These are phyloP conservation scores for Gossypium schwendimanii DNA, from an alignment of 441 rosid species.

Conservation along the genomic window DNA sequence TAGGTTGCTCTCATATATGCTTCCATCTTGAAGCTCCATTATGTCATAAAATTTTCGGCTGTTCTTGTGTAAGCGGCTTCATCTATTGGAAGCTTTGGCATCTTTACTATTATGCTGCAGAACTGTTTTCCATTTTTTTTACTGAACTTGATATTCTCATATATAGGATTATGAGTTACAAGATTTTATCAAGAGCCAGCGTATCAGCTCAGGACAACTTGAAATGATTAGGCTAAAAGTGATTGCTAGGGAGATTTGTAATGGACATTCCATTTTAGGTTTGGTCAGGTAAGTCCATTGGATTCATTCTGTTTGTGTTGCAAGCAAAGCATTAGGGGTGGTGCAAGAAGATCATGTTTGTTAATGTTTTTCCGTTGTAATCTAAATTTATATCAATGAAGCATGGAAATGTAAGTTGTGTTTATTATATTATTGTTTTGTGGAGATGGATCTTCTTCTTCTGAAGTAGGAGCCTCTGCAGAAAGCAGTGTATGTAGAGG, in stretches of 20 bases:
- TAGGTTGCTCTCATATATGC: background rate
- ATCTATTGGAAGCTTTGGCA: no score
- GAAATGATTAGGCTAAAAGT: constrained; percentile 38
- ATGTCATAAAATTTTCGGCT: no score
- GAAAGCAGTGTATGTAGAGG: no score
- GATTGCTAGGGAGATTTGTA: constrained; percentile 37
- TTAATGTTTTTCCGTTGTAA: no score
- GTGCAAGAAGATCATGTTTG: background rate
- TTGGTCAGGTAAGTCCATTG: constrained; percentile 50
- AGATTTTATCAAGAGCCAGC: constrained; percentile 87
- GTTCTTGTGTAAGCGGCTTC: no score
- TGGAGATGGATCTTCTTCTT: no score
- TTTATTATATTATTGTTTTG: no score
- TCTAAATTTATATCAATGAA: no score
- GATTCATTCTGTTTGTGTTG: constrained; percentile 45
- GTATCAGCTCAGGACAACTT: constrained; percentile 29
- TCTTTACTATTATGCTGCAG: background rate
- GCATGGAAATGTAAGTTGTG: no score
- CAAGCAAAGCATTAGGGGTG: constrained; percentile 7
- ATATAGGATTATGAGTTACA: constrained; percentile 75
- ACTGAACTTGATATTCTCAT: background rate
- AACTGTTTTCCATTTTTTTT: background rate
- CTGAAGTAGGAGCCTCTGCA: no score
- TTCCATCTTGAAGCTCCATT: background rate
- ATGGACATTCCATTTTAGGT: constrained; percentile 33